A percentile compares a stretch with the other conserved stretches of the same genome.
Evolutionary conservation across 495 filamentous ascomycete species (phyloP).

Genomic region (Cercophora samala): DNA sequence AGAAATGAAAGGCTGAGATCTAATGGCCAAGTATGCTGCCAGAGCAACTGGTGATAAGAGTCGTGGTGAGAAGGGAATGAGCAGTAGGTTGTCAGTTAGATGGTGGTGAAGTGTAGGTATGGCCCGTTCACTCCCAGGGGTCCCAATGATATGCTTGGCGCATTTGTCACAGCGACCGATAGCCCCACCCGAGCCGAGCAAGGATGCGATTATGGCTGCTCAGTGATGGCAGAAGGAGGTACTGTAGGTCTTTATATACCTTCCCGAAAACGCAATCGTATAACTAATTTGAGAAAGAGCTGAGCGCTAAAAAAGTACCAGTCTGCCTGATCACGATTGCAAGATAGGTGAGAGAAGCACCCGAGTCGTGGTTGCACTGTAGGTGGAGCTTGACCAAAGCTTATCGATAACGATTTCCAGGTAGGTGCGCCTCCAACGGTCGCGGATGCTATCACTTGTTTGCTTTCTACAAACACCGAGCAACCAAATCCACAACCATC

Average conservation of each 20-base stretch:
- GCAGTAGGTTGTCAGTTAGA: not conserved
- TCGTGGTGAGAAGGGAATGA: not conserved
- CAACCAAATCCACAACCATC: not conserved
- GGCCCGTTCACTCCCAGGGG: not conserved
- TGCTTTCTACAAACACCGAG: not conserved
- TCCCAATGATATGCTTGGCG: not conserved
- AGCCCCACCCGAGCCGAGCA: not conserved
- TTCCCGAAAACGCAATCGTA: no score
- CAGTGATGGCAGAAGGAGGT: not conserved
- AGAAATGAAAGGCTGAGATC: not conserved
- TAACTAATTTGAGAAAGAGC: no score
- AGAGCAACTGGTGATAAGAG: not conserved
- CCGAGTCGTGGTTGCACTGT: not conserved
- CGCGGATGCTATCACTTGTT: not conserved
- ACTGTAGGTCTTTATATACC: no score
- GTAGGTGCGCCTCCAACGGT: not conserved
- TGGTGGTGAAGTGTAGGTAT: not conserved
- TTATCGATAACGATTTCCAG: constrained; percentile 2
- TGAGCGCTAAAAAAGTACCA: no score
- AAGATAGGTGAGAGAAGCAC: not conserved
- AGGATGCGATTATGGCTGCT: not conserved
- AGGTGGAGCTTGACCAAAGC: not conserved
- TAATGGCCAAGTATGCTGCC: not conserved
- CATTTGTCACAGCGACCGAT: not conserved
- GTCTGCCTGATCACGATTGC: no score